Evolutionary conservation across 179 eudicot species (phyloP).

Genomic region (Sideroxylon spinosum): DNA sequence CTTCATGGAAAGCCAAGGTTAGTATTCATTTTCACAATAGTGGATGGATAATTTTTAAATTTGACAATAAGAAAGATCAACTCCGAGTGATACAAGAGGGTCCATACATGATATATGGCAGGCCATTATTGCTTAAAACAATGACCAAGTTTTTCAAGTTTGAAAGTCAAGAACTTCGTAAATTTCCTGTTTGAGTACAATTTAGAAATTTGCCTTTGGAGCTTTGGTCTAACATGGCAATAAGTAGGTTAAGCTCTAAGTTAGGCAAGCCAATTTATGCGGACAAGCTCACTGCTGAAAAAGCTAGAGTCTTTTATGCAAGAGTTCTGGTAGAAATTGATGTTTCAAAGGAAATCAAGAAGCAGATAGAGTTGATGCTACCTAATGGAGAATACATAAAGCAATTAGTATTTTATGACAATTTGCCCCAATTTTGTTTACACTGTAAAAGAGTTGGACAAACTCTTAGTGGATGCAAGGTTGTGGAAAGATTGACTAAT

Average conservation of each 20-base stretch:
- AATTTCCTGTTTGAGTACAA: no score
- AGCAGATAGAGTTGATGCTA: no score
- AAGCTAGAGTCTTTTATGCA: background rate
- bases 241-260: background rate
- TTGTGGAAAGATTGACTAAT: no score
- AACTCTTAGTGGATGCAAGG: background rate
- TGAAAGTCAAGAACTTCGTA: no score
- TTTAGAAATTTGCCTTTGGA: no score
- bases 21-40: background rate
- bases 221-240: slow-evolving; percentile 23
- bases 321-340: background rate
- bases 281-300: background rate
- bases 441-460: background rate
- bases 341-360: background rate
- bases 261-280: background rate
- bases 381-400: background rate
- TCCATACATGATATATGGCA: no score
- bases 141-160: no score
- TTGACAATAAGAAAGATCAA: no score
- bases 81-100: no score
- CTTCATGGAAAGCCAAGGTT: background rate
- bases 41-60: background rate
- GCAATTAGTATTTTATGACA: background rate
- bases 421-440: background rate
- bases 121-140: no score